These are phyloP conservation scores for Vaccinium corymbosum DNA, from an alignment of 148 eudicot species.

Conservation along the genomic window DNA sequence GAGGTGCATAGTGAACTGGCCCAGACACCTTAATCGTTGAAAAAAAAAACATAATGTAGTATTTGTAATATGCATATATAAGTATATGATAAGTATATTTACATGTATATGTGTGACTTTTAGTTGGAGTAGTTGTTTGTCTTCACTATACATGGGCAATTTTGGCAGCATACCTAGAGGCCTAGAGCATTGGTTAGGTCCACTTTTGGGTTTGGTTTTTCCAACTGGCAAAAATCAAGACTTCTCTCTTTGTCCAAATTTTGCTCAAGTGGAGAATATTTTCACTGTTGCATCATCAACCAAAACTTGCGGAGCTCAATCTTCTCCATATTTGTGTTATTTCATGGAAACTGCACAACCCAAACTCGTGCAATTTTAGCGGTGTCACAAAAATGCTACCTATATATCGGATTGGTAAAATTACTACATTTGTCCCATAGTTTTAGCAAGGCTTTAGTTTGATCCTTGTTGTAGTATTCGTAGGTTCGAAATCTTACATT, in stretches of 20 bases:
- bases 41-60: too few species aligned
- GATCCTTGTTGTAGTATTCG: too few species aligned
- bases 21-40: too few species aligned
- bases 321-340: not conserved
- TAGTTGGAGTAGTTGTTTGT: not conserved
- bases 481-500: too few species aligned
- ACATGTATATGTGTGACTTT: not conserved
- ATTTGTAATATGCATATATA: not conserved
- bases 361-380: too few species aligned
- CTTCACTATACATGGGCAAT: not conserved
- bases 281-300: not conserved
- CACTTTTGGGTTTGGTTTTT: not conserved
- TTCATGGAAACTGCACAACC: not conserved
- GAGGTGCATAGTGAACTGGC: too few species aligned
- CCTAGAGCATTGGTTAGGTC: not conserved
- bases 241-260: not conserved
- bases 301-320: not conserved
- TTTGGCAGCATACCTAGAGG: not conserved
- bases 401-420: too few species aligned
- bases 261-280: not conserved
- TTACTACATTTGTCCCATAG: too few species aligned
- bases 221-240: not conserved
- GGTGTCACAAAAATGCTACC: too few species aligned
- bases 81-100: too few species aligned
- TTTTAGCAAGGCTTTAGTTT: too few species aligned